Evolutionary conservation across 441 rosid genomes (phyloP).

Genomic region (Gossypium davidsonii): DNA sequence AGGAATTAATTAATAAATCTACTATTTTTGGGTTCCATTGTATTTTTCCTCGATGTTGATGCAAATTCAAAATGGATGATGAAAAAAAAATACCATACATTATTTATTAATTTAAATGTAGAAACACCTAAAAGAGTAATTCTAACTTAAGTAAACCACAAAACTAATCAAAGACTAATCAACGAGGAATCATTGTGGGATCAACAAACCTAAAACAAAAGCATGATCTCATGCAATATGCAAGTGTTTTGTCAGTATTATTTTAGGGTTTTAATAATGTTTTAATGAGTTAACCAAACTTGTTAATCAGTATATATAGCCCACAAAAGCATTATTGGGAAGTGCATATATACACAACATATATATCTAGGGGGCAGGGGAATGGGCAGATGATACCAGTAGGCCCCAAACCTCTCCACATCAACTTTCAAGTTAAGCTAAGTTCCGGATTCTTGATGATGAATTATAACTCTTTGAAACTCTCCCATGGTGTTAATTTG

Average conservation of each 20-base stretch:
- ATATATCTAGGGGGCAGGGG: background rate
- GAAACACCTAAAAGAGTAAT: background rate
- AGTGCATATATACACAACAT: conserved; percentile 30
- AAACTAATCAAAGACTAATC: background rate
- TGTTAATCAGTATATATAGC: conserved; percentile 36
- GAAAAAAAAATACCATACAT: too few relatives aligned
- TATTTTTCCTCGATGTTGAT: too few relatives aligned
- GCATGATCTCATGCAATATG: background rate
- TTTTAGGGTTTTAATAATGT: conserved; percentile 23
- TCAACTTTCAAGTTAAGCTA: conserved; percentile 69
- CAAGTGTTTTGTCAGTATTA: background rate
- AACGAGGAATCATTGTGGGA: background rate
- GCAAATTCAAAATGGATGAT: too few relatives aligned
- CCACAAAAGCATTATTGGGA: conserved; percentile 73
- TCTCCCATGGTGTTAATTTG: conserved; percentile 26
- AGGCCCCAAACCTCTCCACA: conserved; percentile 43
- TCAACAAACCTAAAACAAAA: background rate
- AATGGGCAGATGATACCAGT: conserved; percentile 17
- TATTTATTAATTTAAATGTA: too few relatives aligned
- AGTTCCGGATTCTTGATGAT: conserved; percentile 53
- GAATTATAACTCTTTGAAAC: conserved; percentile 43
- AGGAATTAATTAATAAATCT: too few relatives aligned
- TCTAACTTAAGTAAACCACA: background rate
- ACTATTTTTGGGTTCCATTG: too few relatives aligned
- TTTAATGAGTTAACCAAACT: conserved; percentile 56